A percentile compares a stretch with the other conserved stretches of the same genome.
phyloP scores from a whole-genome alignment of 441 rosid species.

The Mallotus japonicus region DNA sequence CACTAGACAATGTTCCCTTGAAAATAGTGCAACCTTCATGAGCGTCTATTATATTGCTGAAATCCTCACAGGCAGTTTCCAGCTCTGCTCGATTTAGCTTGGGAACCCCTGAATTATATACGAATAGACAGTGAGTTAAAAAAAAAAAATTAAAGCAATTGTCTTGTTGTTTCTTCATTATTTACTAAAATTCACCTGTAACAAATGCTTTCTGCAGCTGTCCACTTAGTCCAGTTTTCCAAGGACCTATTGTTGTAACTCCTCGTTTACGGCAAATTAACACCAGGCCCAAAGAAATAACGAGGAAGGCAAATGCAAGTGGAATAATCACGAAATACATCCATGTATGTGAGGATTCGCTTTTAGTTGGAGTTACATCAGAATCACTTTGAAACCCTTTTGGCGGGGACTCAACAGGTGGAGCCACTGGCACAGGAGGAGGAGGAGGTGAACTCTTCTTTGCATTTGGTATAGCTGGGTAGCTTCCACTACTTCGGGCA shows the following conservation, averaged over 20 bases:
- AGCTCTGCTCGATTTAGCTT: slow-evolving; percentile 79
- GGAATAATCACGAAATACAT: slow-evolving; percentile 52
- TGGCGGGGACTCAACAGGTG: slow-evolving; percentile 23
- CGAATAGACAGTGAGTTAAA: not conserved
- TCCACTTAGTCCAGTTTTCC: slow-evolving; percentile 94
- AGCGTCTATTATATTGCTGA: slow-evolving; percentile 71
- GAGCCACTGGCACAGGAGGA: slow-evolving; percentile 23
- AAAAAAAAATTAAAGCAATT: not conserved
- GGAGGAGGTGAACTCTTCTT: slow-evolving; percentile 22
- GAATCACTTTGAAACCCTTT: slow-evolving; percentile 7
- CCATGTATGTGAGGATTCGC: slow-evolving; percentile 37
- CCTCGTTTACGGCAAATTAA: slow-evolving; percentile 50
- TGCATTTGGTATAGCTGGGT: slow-evolving; percentile 51
- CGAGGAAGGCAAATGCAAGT: slow-evolving; percentile 28
- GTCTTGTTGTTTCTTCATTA: not conserved
- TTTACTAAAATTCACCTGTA: slow-evolving; percentile 49
- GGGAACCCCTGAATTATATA: slow-evolving; percentile 68
- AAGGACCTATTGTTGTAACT: slow-evolving; percentile 69
- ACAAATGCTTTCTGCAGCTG: slow-evolving; percentile 90
- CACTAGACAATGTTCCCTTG: slow-evolving; percentile 89
- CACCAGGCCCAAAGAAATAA: slow-evolving; percentile 33
- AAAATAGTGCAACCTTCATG: slow-evolving; percentile 45
- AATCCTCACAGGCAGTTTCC: slow-evolving; percentile 92
- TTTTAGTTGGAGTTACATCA: slow-evolving; percentile 18
- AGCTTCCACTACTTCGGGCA: slow-evolving; percentile 57